A percentile compares a stretch with the other conserved stretches of the same genome.
These are phyloP conservation scores for Xylaria acuta DNA, from an alignment of 495 filamentous ascomycete species.

Conservation along the genomic window DNA sequence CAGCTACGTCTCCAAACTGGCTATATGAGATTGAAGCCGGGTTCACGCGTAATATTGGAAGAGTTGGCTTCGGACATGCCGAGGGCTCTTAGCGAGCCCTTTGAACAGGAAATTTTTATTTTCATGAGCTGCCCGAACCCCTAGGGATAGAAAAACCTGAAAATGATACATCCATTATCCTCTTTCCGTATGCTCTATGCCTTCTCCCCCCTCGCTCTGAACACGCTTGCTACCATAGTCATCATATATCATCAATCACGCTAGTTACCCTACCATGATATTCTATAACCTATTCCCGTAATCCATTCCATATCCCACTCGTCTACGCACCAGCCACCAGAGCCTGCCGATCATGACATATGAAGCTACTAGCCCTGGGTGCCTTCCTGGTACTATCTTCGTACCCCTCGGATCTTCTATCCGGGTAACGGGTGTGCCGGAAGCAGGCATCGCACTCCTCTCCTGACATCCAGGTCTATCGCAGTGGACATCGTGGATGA, in stretches of 20 bases:
- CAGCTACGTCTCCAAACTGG: constrained; percentile 63
- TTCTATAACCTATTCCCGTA: too few species aligned
- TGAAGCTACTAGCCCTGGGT: background rate
- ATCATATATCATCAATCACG: background rate
- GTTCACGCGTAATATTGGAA: background rate
- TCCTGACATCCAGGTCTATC: background rate
- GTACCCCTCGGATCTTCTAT: background rate
- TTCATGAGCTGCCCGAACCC: too few species aligned
- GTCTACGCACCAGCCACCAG: background rate
- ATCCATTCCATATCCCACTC: background rate
- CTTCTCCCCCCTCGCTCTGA: background rate
- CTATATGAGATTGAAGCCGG: constrained; percentile 37
- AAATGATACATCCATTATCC: background rate
- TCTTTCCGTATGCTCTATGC: background rate
- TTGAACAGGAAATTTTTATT: background rate
- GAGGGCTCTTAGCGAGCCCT: background rate
- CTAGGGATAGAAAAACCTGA: too few species aligned
- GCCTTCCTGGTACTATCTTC: background rate
- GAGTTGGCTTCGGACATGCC: background rate
- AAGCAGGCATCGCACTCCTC: background rate
- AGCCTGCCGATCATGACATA: background rate
- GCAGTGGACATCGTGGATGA: background rate
- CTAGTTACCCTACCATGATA: background rate
- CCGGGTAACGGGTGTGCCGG: background rate
- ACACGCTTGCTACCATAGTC: background rate